Percentiles rank a stretch among this genome's conserved stretches.
Conservation (phyloP, 2,329 filamentous ascomycete genomes). For the Colletotrichum sp. region DNA sequence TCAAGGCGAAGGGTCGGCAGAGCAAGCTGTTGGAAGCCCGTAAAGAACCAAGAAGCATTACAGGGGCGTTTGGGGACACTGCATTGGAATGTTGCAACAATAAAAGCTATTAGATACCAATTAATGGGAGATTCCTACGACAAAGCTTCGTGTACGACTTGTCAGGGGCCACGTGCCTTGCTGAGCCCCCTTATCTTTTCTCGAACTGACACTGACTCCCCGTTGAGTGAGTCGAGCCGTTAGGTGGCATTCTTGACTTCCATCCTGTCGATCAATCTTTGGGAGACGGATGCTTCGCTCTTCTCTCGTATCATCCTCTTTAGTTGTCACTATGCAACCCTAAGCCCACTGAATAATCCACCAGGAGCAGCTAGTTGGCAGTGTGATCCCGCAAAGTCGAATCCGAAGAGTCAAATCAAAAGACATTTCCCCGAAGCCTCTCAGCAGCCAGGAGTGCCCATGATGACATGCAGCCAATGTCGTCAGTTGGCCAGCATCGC, state of each 20-base stretch:
- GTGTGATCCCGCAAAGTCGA: not conserved
- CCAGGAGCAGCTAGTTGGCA: not conserved
- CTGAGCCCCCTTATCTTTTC: not conserved
- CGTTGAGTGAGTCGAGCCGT: not conserved
- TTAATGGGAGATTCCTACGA: not conserved
- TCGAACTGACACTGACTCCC: not conserved
- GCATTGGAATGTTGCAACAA: slow-evolving; percentile 16
- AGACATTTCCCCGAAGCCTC: not conserved
- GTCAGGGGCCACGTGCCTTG: not conserved
- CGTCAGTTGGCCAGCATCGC: not conserved
- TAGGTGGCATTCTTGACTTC: not conserved
- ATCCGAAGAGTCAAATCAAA: not conserved
- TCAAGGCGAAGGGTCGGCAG: slow-evolving; percentile 19
- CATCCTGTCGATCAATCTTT: not conserved
- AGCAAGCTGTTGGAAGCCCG: slow-evolving; percentile 10
- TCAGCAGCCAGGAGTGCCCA: not conserved
- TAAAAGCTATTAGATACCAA: slow-evolving; percentile 20
- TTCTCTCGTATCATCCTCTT: not conserved
- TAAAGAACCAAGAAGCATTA: slow-evolving; percentile 2
- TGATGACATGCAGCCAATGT: not conserved
- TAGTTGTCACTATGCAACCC: not conserved
- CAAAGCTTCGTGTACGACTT: not conserved
- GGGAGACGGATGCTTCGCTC: not conserved
- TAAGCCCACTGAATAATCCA: not conserved
- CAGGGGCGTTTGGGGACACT: slow-evolving; percentile 9